A percentile compares a stretch with the other conserved stretches of the same genome.
Conservation (phyloP, 129 eudicot species). For the Logfia minima region DNA sequence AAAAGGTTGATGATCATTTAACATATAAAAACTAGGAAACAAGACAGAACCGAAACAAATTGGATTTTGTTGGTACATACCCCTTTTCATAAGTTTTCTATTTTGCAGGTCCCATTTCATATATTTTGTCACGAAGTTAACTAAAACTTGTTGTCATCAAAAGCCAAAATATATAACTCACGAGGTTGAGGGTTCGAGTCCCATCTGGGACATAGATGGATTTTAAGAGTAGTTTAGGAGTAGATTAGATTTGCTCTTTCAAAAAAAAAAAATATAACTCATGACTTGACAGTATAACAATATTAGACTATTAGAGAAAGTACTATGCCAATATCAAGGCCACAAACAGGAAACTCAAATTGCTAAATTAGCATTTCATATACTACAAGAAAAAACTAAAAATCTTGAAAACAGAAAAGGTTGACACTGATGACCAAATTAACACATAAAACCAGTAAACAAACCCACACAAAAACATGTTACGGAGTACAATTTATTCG, state of each 20-base stretch:
- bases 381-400: not conserved
- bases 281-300: not conserved
- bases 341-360: conserved; percentile 11
- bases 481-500: not conserved
- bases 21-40: not conserved
- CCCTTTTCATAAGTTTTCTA: not conserved
- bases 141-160: not conserved
- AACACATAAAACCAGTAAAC: conserved; percentile 1
- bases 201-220: too few species aligned
- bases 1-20: not conserved
- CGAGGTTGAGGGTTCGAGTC: too few species aligned
- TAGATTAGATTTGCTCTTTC: too few species aligned
- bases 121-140: not conserved
- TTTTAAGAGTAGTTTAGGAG: too few species aligned
- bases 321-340: not conserved
- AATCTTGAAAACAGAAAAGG: not conserved
- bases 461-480: conserved; percentile 8
- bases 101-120: conserved; percentile 7
- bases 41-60: not conserved
- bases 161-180: not conserved
- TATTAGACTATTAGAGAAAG: not conserved
- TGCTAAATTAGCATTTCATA: not conserved
- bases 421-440: not conserved
- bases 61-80: not conserved
- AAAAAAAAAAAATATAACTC: not conserved